Conservation (phyloP, 371 early-diverging fungal genomes). For the Mucor saturninus region DNA sequence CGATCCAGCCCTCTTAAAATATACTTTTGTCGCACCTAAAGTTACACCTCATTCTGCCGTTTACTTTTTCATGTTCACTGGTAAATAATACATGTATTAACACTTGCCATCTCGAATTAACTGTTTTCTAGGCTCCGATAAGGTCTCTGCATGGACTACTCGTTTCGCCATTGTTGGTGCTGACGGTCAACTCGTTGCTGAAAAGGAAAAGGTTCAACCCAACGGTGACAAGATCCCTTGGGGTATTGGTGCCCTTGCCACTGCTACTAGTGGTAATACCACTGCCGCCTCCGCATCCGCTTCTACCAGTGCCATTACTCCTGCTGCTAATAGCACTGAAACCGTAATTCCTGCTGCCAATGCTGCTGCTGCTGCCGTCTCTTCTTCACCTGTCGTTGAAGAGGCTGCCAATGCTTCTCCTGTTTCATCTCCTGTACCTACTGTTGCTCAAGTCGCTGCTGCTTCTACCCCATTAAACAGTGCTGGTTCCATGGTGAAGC, state of each 20-base stretch:
- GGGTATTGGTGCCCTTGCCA: slow-evolving; percentile 43
- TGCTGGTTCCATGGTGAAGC: slow-evolving; percentile 20
- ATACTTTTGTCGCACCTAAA: slow-evolving; percentile 32
- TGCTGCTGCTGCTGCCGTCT: neutral
- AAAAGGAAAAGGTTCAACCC: slow-evolving; percentile 30
- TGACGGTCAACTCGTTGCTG: slow-evolving; percentile 27
- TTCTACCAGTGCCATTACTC: neutral
- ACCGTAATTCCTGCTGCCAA: neutral
- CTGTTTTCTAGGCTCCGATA: slow-evolving; percentile 32
- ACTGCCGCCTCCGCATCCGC: neutral
- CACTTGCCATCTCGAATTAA: neutral
- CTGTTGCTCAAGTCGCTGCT: slow-evolving; percentile 14
- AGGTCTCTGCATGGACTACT: slow-evolving; percentile 44
- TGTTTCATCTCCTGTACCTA: neutral
- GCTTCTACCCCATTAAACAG: neutral
- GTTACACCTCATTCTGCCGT: slow-evolving; percentile 48
- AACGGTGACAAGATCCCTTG: slow-evolving; percentile 50
- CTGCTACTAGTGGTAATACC: slow-evolving; percentile 4
- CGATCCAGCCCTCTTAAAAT: slow-evolving; percentile 21
- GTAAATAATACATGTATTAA: neutral
- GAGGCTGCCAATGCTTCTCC: slow-evolving; percentile 1
- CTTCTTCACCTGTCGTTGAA: slow-evolving; percentile 9
- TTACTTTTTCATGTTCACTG: slow-evolving; percentile 57
- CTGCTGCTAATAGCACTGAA: neutral
- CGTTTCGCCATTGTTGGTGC: slow-evolving; percentile 44